Base-by-base conservation (phyloP, 2,329 filamentous ascomycete species). In the Fusarium scirpi region DNA sequence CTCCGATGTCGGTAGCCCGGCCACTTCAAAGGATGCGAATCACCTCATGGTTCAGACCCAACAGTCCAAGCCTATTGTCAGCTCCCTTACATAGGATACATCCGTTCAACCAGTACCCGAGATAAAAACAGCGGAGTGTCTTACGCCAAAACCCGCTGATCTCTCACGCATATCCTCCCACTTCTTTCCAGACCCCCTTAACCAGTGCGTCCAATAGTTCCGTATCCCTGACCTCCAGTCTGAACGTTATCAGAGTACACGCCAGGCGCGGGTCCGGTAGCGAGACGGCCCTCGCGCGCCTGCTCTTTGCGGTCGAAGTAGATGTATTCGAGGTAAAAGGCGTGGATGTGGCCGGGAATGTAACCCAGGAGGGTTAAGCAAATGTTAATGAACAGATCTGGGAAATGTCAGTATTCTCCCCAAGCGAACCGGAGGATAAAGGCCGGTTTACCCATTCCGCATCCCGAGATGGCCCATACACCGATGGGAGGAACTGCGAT, bases 261-360 rank as follows among this genome's bases (percentile, higher is more conserved):
- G 29, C 91, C 91, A 0, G 92, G 89, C 3, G 91, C 91, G 4
- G 84, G 85, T 11, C 80, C 76, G 6, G 84, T 82, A 22, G 85
- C 82, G 63, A 85, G 84, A 13, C 84, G 82, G 8, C 91, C 91
- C 34, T 86, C 82, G 47, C 84, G 81, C 4, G 86, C 85, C 77
- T 90, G 87, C 72, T 93, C 90, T 56, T 85, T 86, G 41, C 91
- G 91, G 75, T 93, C 88, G 79, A 91, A 95, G 82, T 94, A 97
- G 67, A 97, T 85, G 78, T 94, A 97, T 80, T 94, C 89, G 66
- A 94, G 72, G 78, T 94, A 96, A 79, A 94, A 94, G 45, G 92
- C 92, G 78, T 94, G 90, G 44, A 95, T 87, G 72, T 94, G 90
- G 10, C 92, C 93, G 0, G 93, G 93, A 53, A 96, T 80, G 78